Evolutionary conservation across 2,329 filamentous ascomycete genomes (phyloP).

Genomic region (Bipolaris gigantea): DNA sequence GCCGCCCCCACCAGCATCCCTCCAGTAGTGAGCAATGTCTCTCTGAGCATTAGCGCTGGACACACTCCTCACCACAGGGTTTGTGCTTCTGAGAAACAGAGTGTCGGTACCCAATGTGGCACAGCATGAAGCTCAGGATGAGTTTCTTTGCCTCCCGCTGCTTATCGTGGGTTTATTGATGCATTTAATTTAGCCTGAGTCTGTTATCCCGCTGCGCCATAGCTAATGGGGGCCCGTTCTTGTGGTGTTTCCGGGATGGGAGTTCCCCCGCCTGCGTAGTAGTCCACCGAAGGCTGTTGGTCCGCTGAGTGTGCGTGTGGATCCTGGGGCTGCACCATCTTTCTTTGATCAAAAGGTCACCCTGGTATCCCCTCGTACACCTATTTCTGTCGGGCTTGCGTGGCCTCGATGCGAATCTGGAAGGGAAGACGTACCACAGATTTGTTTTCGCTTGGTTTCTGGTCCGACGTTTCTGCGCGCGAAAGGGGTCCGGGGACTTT

Average conservation of each 20-base stretch:
- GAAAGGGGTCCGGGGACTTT: neutral
- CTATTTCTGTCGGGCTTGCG: neutral
- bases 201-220: neutral
- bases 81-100: neutral
- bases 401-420: neutral
- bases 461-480: neutral
- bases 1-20: too few species aligned
- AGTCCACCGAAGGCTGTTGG: too few species aligned
- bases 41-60: neutral
- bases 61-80: too few species aligned
- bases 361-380: neutral
- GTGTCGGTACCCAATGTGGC: neutral
- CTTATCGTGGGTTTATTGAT: neutral
- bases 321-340: neutral
- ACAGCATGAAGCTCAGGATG: neutral
- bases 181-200: neutral
- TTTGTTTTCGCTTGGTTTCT: neutral
- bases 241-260: too few species aligned
- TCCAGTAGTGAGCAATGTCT: too few species aligned
- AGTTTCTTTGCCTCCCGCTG: neutral
- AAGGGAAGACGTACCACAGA: neutral
- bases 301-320: neutral
- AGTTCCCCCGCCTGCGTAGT: too few species aligned
- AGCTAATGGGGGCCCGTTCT: too few species aligned
- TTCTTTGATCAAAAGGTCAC: neutral